Evolutionary conservation across 371 early-diverging fungal species (phyloP), one percentile per base, ranked within the genome.

Genomic region (Rhizopus delemar): DNA sequence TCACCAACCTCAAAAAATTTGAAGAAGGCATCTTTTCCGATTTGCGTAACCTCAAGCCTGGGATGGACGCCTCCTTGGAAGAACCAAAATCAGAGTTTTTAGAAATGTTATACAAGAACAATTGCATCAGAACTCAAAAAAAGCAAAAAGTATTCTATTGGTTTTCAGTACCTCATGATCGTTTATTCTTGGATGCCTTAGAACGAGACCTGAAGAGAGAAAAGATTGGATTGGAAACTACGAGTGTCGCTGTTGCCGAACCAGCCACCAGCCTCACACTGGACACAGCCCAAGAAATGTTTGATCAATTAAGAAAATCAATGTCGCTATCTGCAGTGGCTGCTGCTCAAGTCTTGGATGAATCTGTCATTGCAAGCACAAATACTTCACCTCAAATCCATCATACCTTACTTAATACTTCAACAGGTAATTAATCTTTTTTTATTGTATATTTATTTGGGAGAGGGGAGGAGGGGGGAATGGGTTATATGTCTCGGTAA

Each of bases 81-180:
- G 93, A 93, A 57, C 97, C 99, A 12, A 86, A 98, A 46, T 93
- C 94, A 13, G 95, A 93, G 59, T 98, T 99, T 73, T 78, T 99
- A 45, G 98, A 98, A 67, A 93, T 97, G 80, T 83, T 99, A 51
- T 96, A 97, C 86, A 94, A 95, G 74, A 90, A 97, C 78, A 93
- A 96, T 65, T 99, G 99, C 77, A 96, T 99, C 53, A 85, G 99
- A 35, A 99, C 99, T 6, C 99, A 99, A 77, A 99, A 99, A 87
- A 99, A 99, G 78, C 97, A 96, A 77, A 99, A 99, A 70, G 99
- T 99, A n/a, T 99, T 99, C 76, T 97, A 90, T 71, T 99, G 99
- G 99, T 93, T 92, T 75, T 91, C 94, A 16, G 99, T 99, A 2
- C 96, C 94, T 8, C 98, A 98, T 75, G 99, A 99, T 73, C 80